These are phyloP conservation scores for Dimargaris xerosporica DNA, from an alignment of 192 early-diverging fungal genomes.

Conservation along the genomic window DNA sequence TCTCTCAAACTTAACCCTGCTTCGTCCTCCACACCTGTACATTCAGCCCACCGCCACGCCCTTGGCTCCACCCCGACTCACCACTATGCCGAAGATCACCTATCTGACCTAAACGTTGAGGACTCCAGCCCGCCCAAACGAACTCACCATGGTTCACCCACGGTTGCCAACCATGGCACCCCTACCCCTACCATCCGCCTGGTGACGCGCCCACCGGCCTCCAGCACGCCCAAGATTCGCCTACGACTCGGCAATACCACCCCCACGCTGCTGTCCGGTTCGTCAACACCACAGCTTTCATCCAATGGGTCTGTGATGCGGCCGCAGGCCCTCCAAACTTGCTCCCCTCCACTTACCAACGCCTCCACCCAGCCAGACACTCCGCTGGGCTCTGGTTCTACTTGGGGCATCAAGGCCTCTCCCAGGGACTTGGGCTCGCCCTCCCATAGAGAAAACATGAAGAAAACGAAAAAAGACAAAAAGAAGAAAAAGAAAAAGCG, in stretches of 20 bases:
- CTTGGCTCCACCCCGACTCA: not conserved
- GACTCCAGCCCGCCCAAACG: not conserved
- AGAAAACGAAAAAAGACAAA: not conserved
- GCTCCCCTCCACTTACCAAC: not conserved
- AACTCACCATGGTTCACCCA: not conserved
- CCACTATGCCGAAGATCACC: not conserved
- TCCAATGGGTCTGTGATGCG: not conserved
- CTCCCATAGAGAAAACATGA: not conserved
- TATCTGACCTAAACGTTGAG: not conserved
- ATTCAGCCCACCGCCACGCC: not conserved
- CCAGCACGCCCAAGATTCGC: not conserved
- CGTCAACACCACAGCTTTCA: not conserved
- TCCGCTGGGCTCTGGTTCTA: not conserved
- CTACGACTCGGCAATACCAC: not conserved
- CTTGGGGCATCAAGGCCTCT: not conserved
- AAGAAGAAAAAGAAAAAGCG: slow-evolving; percentile 5
- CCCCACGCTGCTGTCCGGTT: not conserved
- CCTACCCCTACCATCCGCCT: not conserved
- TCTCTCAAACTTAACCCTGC: not conserved
- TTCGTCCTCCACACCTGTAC: not conserved
- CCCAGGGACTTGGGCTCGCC: not conserved
- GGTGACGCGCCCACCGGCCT: not conserved
- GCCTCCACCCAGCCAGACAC: not conserved
- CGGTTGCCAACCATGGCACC: not conserved
- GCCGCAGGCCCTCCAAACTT: not conserved